A percentile compares a stretch with the other conserved stretches of the same genome.
Evolutionary conservation across 306 rosid genomes (phyloP).

Genomic region (Luffa aegyptiaca): DNA sequence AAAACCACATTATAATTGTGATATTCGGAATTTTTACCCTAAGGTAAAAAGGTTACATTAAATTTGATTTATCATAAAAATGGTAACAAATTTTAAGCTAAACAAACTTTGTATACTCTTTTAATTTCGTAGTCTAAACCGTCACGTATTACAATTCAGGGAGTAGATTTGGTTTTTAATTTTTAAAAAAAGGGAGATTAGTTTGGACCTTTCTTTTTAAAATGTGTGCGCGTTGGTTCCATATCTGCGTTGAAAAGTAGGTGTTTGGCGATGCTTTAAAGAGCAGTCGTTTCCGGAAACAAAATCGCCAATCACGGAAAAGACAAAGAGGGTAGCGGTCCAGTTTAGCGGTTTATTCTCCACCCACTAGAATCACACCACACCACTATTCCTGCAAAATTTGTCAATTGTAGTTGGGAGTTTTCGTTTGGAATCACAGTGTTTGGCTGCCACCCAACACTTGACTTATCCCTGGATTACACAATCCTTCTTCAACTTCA

Average conservation of each 20-base stretch:
- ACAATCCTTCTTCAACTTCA: not conserved
- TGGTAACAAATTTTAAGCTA: no score
- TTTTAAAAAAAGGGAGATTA: no score
- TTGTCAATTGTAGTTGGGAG: conserved; percentile 6
- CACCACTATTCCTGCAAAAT: not conserved
- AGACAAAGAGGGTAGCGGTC: not conserved
- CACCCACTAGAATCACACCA: no score
- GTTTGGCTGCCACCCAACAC: not conserved
- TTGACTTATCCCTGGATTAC: not conserved
- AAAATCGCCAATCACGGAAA: conserved; percentile 16
- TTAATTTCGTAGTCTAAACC: no score
- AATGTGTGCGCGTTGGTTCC: not conserved
- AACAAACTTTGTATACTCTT: no score
- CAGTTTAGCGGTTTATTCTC: not conserved
- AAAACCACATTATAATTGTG: not conserved
- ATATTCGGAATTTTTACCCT: no score
- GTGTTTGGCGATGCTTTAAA: not conserved
- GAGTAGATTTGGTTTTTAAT: no score
- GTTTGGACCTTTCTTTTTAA: no score
- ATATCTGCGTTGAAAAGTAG: not conserved
- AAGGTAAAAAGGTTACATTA: no score
- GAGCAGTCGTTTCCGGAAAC: not conserved
- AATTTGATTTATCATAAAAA: no score
- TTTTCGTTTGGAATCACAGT: not conserved
- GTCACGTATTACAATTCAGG: no score